A percentile compares a stretch with the other conserved stretches of the same genome.
Evolutionary conservation across 768 basidiomycete species (phyloP).

Genomic region (Amanita rubescens): DNA sequence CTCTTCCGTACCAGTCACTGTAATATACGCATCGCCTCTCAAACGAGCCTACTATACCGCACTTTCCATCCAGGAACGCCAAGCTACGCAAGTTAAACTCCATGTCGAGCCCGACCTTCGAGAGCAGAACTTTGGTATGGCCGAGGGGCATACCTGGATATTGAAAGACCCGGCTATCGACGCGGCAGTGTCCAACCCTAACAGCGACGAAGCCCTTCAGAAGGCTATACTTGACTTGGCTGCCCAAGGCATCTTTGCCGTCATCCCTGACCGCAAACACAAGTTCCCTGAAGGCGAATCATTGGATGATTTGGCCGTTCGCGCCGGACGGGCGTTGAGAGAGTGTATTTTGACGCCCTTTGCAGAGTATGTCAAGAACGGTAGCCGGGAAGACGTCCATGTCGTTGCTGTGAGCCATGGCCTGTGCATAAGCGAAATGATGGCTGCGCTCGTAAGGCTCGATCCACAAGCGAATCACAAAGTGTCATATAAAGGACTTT

Average conservation of each 20-base stretch:
- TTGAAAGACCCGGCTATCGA: background rate
- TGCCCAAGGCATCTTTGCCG: slow-evolving; percentile 45
- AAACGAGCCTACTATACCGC: slow-evolving; percentile 60
- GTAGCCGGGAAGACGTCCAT: slow-evolving; percentile 35
- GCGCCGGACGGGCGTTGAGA: slow-evolving; percentile 44
- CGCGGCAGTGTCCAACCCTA: background rate
- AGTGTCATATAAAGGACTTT: slow-evolving; percentile 36
- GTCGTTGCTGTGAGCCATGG: slow-evolving; percentile 73
- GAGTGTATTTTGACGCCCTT: slow-evolving; percentile 56
- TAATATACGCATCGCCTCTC: slow-evolving; percentile 62
- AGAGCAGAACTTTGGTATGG: slow-evolving; percentile 67
- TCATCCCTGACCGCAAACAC: slow-evolving; percentile 35
- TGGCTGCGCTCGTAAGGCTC: slow-evolving; percentile 44
- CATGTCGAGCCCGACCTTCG: slow-evolving; percentile 44
- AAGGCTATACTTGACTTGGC: slow-evolving; percentile 36
- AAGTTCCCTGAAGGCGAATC: slow-evolving; percentile 67
- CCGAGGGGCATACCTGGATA: slow-evolving; percentile 56
- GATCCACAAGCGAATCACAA: slow-evolving; percentile 38
- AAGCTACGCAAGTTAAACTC: slow-evolving; percentile 26
- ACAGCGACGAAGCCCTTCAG: slow-evolving; percentile 7
- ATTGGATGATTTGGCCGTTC: slow-evolving; percentile 48
- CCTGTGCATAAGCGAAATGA: slow-evolving; percentile 55
- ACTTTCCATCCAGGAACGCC: slow-evolving; percentile 38
- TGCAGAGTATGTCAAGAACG: slow-evolving; percentile 15
- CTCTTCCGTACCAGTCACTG: slow-evolving; percentile 33